Evolutionary conservation across 2,329 filamentous ascomycete species (phyloP), one percentile per base, ranked within the genome.

Genomic region (Dactylellina leptospora): DNA sequence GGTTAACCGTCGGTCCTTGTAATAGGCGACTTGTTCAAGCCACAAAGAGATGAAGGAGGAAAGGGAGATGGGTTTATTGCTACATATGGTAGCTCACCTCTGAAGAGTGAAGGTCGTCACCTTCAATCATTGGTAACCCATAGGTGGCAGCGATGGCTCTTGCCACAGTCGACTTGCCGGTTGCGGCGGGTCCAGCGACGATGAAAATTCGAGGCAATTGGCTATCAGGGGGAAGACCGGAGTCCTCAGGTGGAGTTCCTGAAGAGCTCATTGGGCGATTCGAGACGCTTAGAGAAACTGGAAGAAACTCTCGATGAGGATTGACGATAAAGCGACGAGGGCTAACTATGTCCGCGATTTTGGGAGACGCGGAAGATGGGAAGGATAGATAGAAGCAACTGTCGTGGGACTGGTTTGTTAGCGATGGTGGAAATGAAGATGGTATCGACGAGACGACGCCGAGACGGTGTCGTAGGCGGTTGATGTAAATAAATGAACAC

Each of bases 161-260:
- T n/a, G 69, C 69, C n/a, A 73, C 69, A 2, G 69, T 73, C 1
- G 69, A 56, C 48, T 73, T 73, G 1, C 69, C 69, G 13, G 69
- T 73, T 18, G 69, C 60, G 30, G 69, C 10, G 16, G 69, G 69
- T 0, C 69, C 69, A 1, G 69, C 69, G 4, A 73, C 62, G 18
- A 73, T 68, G n/a, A 73, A 62, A 18, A 73, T 73, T 5, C 40
- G 47, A 10, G 69, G 69, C 48, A 63, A 18, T 22, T 40, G 50
- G 27, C 22, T 18, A 8, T 42, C 33, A 9, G 23, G 6, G 22
- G 30, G 23, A 6, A 20, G 51, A 16, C 16, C 4, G 16, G 8
- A 13, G 10, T 27, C 51, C 51, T 28, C 33, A 42, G 33, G 36
- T 10, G 9, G 25, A 4, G 36, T 20, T 22, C 25, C 51, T 20